Percentiles rank a stretch among this genome's conserved stretches.
phyloP scores from a whole-genome alignment of 805 yeast genomes.

The Barnettozyma californica region DNA sequence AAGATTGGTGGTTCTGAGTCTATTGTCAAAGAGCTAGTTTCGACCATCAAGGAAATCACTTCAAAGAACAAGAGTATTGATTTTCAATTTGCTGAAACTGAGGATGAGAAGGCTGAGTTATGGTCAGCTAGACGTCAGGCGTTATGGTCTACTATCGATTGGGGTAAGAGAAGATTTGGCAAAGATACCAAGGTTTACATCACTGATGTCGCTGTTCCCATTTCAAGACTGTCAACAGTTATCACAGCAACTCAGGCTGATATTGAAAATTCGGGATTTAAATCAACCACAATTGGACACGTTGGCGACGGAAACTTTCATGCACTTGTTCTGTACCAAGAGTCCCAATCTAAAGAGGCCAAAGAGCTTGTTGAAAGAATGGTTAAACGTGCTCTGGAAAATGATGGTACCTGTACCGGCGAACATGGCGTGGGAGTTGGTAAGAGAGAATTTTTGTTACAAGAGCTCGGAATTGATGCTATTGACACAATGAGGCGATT shows the following conservation, averaged over 20 bases:
- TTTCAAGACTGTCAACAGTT: slow-evolving; percentile 59
- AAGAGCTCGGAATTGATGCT: slow-evolving; percentile 65
- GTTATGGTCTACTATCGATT: slow-evolving; percentile 60
- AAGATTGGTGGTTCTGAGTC: slow-evolving; percentile 52
- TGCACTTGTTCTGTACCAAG: slow-evolving; percentile 54
- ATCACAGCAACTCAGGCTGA: slow-evolving; percentile 58
- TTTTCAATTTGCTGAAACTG: slow-evolving; percentile 59
- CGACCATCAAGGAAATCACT: slow-evolving; percentile 46
- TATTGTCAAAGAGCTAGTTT: slow-evolving; percentile 43
- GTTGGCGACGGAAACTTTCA: slow-evolving; percentile 86
- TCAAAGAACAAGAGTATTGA: slow-evolving; percentile 46
- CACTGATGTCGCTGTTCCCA: slow-evolving; percentile 81
- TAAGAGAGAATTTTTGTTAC: slow-evolving; percentile 53
- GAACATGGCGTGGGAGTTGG: slow-evolving; percentile 87
- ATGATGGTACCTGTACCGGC: slow-evolving; percentile 83
- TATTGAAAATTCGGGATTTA: slow-evolving; percentile 44
- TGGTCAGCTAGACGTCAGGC: slow-evolving; percentile 76
- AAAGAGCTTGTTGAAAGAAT: slow-evolving; percentile 50
- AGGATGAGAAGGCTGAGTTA: slow-evolving; percentile 58
- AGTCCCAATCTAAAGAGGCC: slow-evolving; percentile 42
- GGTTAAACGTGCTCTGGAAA: slow-evolving; percentile 58
- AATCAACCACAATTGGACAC: slow-evolving; percentile 66
- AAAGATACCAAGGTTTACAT: slow-evolving; percentile 57
- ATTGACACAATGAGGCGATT: slow-evolving; percentile 68
- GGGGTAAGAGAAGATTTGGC: slow-evolving; percentile 44